Evolutionary conservation across 2,329 filamentous ascomycete genomes (phyloP), one percentile per base, ranked within the genome.

Genomic region (Fusarium sp.): DNA sequence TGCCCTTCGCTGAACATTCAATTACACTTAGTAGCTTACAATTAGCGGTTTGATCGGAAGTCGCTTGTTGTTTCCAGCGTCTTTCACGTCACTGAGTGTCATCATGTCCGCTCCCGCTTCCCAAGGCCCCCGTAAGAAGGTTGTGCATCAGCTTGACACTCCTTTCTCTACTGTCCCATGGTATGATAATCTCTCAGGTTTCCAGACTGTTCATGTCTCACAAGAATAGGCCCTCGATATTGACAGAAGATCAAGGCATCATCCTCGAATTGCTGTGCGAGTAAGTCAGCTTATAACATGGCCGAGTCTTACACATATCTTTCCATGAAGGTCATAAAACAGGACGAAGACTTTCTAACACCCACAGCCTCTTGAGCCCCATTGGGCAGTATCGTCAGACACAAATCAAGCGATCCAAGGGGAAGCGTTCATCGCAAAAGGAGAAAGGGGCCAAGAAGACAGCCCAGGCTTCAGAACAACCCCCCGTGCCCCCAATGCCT

Each of bases 251-350:
- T 59, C 90, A 93, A 80, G 87, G 91, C 58, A 85, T 86, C 8
- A 91, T 93, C 42, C 79, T 93, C 15, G 90, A 93, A 71, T 84
- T 94, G 55, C 84, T 93, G 10, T 92, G 89, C 87, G 88, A 85
- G 92, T 93, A 86, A 66, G 81, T 75, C 48, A 55, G 14, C 35
- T 32, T 24, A 41, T 22, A 42, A 18, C 51, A 18, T 26, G 11
- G 35, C 35, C 24, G 11, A 41, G 20, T n/a, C 51, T 28, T 39
- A 41, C 26, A 41, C 12, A 30, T n/a, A 30, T 41, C 14, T 55
- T 38, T 51, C 39, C 30, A 32, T 14, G 32, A 30, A 35, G 41
- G 15, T 20, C 20, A 32, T 15, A 7, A 28, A 32, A 30, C 38
- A 38, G 70, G 30, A 42, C 39, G 32, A 69, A 64, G 30, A 47